Conservation (phyloP, 495 filamentous ascomycete species). For the Daldinia grandis region DNA sequence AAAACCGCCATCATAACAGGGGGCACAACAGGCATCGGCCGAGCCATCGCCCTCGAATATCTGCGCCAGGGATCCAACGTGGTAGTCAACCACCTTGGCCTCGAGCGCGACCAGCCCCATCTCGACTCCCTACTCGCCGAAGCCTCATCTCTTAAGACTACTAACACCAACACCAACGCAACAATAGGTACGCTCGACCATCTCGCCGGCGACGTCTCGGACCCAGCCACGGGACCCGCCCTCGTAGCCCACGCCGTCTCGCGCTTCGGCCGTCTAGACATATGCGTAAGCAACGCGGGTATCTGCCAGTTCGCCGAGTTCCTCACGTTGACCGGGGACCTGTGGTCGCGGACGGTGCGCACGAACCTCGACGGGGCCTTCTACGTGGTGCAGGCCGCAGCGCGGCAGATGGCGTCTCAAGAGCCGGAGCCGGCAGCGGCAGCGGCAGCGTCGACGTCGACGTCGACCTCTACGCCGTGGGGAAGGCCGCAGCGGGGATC, state of each 20-base stretch:
- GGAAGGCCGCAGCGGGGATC: slow-evolving; percentile 63
- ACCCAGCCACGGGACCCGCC: slow-evolving; percentile 66
- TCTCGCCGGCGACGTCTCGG: slow-evolving; percentile 71
- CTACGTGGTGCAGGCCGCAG: slow-evolving; percentile 84
- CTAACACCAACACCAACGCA: slow-evolving; percentile 10
- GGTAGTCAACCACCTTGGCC: slow-evolving; percentile 74
- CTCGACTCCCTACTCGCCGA: slow-evolving; percentile 63
- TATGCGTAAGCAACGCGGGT: slow-evolving; percentile 90
- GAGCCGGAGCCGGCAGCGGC: too few relatives aligned
- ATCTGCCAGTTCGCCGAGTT: slow-evolving; percentile 87
- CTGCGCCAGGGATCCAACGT: slow-evolving; percentile 74
- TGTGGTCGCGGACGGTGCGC: slow-evolving; percentile 70
- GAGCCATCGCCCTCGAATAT: slow-evolving; percentile 76
- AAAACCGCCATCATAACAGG: slow-evolving; percentile 82
- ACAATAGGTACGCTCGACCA: slow-evolving; percentile 62
- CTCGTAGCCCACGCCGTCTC: slow-evolving; percentile 67
- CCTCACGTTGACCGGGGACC: slow-evolving; percentile 69
- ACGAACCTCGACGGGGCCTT: slow-evolving; percentile 90
- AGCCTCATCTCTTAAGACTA: slow-evolving; percentile 53
- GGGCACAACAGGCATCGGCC: slow-evolving; percentile 78
- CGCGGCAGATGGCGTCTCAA: slow-evolving; percentile 78
- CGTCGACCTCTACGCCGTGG: not conserved
- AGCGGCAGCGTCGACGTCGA: too few relatives aligned
- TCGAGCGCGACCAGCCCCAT: slow-evolving; percentile 60
- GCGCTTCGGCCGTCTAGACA: slow-evolving; percentile 69